Percentiles rank a stretch among this genome's conserved stretches.
These are phyloP conservation scores for Blastocystis sp. DNA, from an alignment of 352 stramenopile genomes.

Conservation along the genomic window DNA sequence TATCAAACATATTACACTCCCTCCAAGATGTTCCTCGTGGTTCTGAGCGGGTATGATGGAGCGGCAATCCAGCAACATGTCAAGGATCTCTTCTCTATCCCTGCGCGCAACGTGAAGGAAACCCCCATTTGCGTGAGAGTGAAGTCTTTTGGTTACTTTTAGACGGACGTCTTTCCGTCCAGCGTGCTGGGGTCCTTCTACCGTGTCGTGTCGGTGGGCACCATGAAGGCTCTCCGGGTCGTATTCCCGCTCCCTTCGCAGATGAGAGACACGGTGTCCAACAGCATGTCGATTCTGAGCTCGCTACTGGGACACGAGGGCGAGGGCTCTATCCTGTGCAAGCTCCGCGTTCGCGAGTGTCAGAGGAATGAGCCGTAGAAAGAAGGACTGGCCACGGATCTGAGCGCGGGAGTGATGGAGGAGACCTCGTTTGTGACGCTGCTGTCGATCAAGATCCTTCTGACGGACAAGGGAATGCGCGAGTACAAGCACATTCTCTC, in stretches of 20 bases:
- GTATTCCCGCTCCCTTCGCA: constrained; percentile 29
- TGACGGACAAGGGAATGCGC: neutral
- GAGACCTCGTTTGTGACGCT: neutral
- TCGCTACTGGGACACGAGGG: constrained; percentile 23
- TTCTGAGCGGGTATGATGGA: neutral
- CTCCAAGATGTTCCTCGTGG: constrained; percentile 3
- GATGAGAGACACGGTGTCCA: neutral
- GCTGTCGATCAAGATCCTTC: neutral
- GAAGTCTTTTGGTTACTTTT: neutral
- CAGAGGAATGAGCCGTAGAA: neutral
- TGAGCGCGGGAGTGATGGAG: neutral
- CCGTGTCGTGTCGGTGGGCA: neutral
- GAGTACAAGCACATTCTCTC: neutral
- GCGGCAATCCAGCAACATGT: neutral
- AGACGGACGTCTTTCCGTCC: neutral
- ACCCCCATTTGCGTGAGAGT: neutral
- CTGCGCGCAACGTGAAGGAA: too few relatives aligned
- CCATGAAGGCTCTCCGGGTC: neutral
- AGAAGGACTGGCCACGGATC: neutral
- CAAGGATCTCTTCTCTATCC: neutral
- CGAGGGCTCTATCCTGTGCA: constrained; percentile 29
- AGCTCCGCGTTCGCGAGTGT: neutral
- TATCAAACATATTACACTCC: constrained; percentile 11
- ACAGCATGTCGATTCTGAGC: neutral
- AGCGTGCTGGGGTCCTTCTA: neutral